Evolutionary conservation across 208 protist species (phyloP).

Genomic region (Acanthamoeba polyphaga): DNA sequence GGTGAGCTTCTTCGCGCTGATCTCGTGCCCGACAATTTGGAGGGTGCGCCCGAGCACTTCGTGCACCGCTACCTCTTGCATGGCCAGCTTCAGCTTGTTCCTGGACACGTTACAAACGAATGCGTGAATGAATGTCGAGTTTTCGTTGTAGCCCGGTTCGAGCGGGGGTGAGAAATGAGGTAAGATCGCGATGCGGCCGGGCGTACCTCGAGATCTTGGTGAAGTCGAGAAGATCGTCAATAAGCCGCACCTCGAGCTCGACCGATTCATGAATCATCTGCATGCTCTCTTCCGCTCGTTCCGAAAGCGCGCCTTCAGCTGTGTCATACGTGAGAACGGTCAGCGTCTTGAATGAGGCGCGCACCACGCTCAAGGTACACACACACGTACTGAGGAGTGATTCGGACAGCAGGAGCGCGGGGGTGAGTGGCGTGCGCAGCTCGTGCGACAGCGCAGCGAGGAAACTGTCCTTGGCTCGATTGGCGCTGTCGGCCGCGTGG

Average conservation of each 20-base stretch:
- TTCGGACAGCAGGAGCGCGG: not conserved
- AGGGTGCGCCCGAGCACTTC: slow-evolving; percentile 6
- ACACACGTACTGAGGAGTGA: slow-evolving; percentile 7
- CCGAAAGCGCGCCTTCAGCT: no score
- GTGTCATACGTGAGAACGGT: no score
- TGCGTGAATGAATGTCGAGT: no score
- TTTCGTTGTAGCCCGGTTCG: no score
- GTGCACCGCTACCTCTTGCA: not conserved
- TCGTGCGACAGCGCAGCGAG: slow-evolving; percentile 49
- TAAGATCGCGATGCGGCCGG: no score
- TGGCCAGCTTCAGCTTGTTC: not conserved
- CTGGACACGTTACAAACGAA: no score
- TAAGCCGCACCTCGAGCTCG: slow-evolving; percentile 41
- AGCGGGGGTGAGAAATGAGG: no score
- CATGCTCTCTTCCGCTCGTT: slow-evolving; percentile 46
- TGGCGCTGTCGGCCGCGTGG: not conserved
- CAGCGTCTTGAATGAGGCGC: not conserved
- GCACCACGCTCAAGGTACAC: not conserved
- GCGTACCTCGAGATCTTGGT: slow-evolving; percentile 11
- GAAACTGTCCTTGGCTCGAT: slow-evolving; percentile 40
- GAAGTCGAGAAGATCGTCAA: slow-evolving; percentile 26
- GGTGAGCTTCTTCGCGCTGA: not conserved
- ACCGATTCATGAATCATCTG: slow-evolving; percentile 1
- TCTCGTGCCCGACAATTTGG: not conserved
- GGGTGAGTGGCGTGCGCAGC: slow-evolving; percentile 33